These are phyloP conservation scores for Scytalidium sp. DNA, from an alignment of 2,329 filamentous ascomycete genomes.

Conservation along the genomic window DNA sequence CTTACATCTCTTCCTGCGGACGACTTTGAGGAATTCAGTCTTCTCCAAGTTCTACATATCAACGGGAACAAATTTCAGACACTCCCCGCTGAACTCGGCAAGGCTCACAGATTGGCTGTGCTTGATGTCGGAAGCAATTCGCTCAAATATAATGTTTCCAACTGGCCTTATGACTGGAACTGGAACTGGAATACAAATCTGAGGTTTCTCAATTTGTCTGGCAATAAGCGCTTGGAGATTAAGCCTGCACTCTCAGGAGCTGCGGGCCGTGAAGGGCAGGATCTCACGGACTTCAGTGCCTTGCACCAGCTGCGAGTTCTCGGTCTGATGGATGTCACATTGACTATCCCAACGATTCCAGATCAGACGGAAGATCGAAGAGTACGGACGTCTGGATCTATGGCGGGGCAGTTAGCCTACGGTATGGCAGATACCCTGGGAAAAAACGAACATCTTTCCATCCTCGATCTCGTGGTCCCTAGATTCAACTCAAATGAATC, in stretches of 20 bases:
- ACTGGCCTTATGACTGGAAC: slow-evolving; percentile 99
- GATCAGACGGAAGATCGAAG: slow-evolving; percentile 94
- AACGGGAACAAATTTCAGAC: slow-evolving; percentile 99
- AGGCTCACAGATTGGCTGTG: slow-evolving; percentile 87
- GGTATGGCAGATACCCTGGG: slow-evolving; percentile 97
- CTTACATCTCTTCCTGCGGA: slow-evolving; percentile 88
- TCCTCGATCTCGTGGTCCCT: slow-evolving; percentile 91
- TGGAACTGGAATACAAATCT: slow-evolving; percentile 98
- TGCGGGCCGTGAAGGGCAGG: slow-evolving; percentile 64
- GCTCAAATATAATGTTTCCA: slow-evolving; percentile 97
- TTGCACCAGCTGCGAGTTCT: slow-evolving; percentile 81
- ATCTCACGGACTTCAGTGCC: slow-evolving; percentile 86
- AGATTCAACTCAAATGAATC: slow-evolving; percentile 86
- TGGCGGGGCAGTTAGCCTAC: slow-evolving; percentile 87
- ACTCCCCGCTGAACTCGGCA: slow-evolving; percentile 88
- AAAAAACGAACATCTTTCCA: slow-evolving; percentile 90
- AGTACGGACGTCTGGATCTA: slow-evolving; percentile 93
- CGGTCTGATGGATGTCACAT: slow-evolving; percentile 95
- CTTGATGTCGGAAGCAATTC: slow-evolving; percentile 94
- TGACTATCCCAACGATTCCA: slow-evolving; percentile 88
- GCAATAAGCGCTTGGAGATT: slow-evolving; percentile 95
- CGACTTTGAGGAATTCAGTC: slow-evolving; percentile 85
- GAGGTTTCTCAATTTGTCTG: slow-evolving; percentile 92
- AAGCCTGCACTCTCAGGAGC: slow-evolving; percentile 67
- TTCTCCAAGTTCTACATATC: slow-evolving; percentile 86